These are phyloP conservation scores for Chlorophyllum brunneum DNA, from an alignment of 768 basidiomycete species.

Conservation along the genomic window DNA sequence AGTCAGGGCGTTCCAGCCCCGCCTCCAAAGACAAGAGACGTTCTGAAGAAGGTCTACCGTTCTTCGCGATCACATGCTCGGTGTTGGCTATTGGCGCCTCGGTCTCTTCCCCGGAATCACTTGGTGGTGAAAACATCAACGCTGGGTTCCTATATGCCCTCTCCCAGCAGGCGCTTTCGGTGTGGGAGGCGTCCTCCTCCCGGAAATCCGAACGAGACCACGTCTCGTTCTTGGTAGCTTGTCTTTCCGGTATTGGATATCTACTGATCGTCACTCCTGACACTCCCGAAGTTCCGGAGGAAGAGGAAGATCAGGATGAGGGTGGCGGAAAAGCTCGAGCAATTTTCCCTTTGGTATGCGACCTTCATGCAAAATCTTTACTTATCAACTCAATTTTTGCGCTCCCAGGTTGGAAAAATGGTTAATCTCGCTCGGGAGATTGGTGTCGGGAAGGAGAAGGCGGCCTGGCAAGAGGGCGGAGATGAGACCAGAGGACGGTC, in stretches of 20 bases:
- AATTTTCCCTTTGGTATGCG: slow-evolving; percentile 28
- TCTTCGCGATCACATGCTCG: slow-evolving; percentile 58
- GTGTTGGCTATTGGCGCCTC: slow-evolving; percentile 56
- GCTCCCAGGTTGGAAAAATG: slow-evolving; percentile 58
- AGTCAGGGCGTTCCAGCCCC: slow-evolving; percentile 1
- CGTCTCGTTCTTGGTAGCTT: slow-evolving; percentile 45
- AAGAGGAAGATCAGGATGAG: slow-evolving; percentile 9
- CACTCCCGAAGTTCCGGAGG: not conserved
- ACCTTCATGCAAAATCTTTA: too few species aligned
- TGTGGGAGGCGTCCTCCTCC: slow-evolving; percentile 28
- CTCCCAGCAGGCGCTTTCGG: slow-evolving; percentile 32
- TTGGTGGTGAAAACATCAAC: slow-evolving; percentile 14
- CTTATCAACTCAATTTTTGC: not conserved
- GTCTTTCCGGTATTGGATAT: slow-evolving; percentile 49
- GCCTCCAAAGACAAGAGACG: not conserved
- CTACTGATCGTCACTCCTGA: slow-evolving; percentile 22
- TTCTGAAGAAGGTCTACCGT: slow-evolving; percentile 27
- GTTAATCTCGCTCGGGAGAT: slow-evolving; percentile 61
- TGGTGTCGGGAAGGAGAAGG: slow-evolving; percentile 59
- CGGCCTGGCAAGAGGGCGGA: slow-evolving; percentile 27
- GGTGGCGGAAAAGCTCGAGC: slow-evolving; percentile 2
- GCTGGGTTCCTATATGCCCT: slow-evolving; percentile 32
- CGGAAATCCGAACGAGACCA: slow-evolving; percentile 24
- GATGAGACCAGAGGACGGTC: slow-evolving; percentile 12
- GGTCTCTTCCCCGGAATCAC: slow-evolving; percentile 10